These are phyloP conservation scores for Coemansia sp. DNA, from an alignment of 192 early-diverging fungal species.

Conservation along the genomic window DNA sequence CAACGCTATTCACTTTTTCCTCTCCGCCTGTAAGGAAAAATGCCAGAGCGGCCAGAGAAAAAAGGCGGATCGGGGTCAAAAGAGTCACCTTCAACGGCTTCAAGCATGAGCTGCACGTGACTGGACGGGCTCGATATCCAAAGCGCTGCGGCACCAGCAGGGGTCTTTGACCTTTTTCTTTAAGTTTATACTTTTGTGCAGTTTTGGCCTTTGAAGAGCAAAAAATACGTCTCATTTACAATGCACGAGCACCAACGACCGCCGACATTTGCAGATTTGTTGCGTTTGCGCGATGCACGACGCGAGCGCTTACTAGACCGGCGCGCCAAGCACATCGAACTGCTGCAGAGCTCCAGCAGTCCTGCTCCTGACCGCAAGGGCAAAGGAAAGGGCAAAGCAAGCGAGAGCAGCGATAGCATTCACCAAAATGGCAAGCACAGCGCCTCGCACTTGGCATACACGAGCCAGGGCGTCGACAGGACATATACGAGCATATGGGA, in stretches of 20 bases:
- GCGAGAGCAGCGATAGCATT: constrained; percentile 2
- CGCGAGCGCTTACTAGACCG: constrained; percentile 47
- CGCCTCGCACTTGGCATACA: neutral
- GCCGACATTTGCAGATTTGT: constrained; percentile 44
- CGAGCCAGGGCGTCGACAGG: neutral
- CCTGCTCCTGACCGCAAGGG: constrained; percentile 14
- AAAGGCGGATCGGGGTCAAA: neutral
- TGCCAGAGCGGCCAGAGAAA: neutral
- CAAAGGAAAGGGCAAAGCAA: constrained; percentile 37
- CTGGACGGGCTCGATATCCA: neutral
- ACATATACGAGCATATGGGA: constrained; percentile 4
- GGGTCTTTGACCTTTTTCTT: neutral
- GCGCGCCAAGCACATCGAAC: constrained; percentile 18
- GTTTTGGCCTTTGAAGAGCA: neutral
- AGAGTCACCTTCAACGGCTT: neutral
- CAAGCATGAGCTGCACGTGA: constrained; percentile 10
- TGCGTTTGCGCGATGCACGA: constrained; percentile 45
- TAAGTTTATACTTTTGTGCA: neutral
- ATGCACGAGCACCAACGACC: constrained; percentile 6
- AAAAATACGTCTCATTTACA: constrained; percentile 1
- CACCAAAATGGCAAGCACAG: neutral
- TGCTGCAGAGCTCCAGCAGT: neutral
- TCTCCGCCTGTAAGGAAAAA: neutral
- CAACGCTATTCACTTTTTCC: neutral
- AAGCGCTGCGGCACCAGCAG: neutral